A percentile compares a stretch with the other conserved stretches of the same genome.
phyloP scores from a whole-genome alignment of 108 stramenopile species.

The Fragilaria radians region DNA sequence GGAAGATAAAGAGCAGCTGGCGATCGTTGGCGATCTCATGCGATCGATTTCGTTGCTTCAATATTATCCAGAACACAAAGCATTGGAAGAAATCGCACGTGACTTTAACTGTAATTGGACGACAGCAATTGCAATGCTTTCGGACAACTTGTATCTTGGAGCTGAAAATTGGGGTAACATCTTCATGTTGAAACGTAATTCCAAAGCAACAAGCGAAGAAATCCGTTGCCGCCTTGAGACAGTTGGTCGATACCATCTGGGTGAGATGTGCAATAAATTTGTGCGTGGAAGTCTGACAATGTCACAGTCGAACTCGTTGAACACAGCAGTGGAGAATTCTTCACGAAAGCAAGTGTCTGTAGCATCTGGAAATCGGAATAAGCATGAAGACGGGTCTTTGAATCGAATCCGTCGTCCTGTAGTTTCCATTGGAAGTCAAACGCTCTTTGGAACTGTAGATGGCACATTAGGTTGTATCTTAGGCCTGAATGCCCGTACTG shows the following conservation, averaged over 20 bases:
- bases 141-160: constrained; percentile 88
- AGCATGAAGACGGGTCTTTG: constrained; percentile 3
- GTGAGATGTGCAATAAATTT: constrained; percentile 94
- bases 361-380: constrained; percentile 20
- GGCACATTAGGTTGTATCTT: constrained; percentile 90
- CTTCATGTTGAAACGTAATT: constrained; percentile 80
- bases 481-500: constrained; percentile 75
- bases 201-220: constrained; percentile 79
- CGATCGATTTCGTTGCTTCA: constrained; percentile 89
- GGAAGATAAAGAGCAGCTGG: constrained; percentile 53
- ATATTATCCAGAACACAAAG: constrained; percentile 73
- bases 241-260: constrained; percentile 90
- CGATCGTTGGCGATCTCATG: constrained; percentile 96
- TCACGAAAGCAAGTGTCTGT: constrained; percentile 6
- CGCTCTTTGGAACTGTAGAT: constrained; percentile 92
- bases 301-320: constrained; percentile 38
- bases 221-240: constrained; percentile 82
- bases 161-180: constrained; percentile 91
- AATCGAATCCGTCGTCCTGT: constrained; percentile 33
- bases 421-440: constrained; percentile 68
- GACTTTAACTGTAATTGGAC: constrained; percentile 96
- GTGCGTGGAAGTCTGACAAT: constrained; percentile 88
- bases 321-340: constrained; percentile 6
- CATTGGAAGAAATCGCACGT: constrained; percentile 86
- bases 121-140: constrained; percentile 89